These are phyloP conservation scores for Saussurea involucrata DNA, from an alignment of 129 eudicot species.

Conservation along the genomic window DNA sequence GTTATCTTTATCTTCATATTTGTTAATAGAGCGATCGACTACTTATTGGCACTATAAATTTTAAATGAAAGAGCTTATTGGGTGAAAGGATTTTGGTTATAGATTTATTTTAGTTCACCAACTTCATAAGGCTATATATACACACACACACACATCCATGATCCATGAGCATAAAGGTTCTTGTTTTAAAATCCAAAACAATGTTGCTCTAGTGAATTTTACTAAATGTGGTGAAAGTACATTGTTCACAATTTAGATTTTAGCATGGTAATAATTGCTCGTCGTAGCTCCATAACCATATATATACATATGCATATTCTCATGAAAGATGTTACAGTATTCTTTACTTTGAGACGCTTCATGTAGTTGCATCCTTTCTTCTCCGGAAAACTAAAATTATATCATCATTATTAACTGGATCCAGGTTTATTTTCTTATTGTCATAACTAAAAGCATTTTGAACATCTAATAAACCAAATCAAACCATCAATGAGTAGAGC, in stretches of 20 bases:
- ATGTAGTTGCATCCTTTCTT: conserved; percentile 12
- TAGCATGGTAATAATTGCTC: background rate
- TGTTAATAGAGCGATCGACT: background rate
- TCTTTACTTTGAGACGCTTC: background rate
- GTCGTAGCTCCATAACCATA: background rate
- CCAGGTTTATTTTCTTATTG: background rate
- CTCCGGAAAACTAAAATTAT: background rate
- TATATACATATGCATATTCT: too few species aligned
- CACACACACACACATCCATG: background rate
- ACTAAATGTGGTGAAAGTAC: background rate
- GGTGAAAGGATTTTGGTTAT: conserved; percentile 1
- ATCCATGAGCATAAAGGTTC: background rate
- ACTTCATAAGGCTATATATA: background rate
- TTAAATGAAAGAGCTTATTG: conserved; percentile 2
- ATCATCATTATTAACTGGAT: background rate
- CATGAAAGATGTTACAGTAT: background rate
- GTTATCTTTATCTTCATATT: conserved; percentile 4
- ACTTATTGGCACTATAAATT: background rate
- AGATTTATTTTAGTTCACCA: background rate
- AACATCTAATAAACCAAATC: background rate
- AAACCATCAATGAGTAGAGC: background rate
- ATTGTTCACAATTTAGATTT: background rate
- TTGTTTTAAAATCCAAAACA: background rate
- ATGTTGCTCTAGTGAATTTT: background rate
- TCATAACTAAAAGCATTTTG: background rate